Conservation (phyloP, 495 filamentous ascomycete genomes). For the Aspergillus diversus region DNA sequence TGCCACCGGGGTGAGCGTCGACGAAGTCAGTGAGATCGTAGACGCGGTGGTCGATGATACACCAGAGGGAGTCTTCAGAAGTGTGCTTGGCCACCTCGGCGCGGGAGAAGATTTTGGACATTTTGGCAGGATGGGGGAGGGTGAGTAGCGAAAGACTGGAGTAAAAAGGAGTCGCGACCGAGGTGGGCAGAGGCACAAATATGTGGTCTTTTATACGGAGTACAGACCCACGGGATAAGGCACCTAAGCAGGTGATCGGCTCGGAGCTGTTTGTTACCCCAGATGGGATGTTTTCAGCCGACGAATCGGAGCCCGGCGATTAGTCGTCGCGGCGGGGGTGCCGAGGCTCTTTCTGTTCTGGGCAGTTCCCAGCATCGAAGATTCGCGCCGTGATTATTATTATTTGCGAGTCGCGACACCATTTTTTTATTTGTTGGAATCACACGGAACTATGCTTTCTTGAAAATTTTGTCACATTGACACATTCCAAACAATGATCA, state of each 20-base stretch:
- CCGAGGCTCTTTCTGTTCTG: slow-evolving; percentile 25
- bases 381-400: not conserved
- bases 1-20: slow-evolving; percentile 63
- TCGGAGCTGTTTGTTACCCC: not conserved
- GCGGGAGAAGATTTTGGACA: slow-evolving; percentile 42
- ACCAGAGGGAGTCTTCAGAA: slow-evolving; percentile 58
- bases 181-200: not conserved
- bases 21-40: slow-evolving; percentile 63
- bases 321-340: slow-evolving; percentile 14
- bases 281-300: not conserved
- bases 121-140: slow-evolving; percentile 10
- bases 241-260: too few species aligned
- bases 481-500: too few species aligned
- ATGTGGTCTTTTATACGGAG: not conserved
- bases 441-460: too few species aligned
- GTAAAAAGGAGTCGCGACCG: not conserved
- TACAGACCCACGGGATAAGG: too few species aligned
- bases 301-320: slow-evolving; percentile 19
- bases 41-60: slow-evolving; percentile 62
- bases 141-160: not conserved
- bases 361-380: slow-evolving; percentile 1
- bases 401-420: not conserved
- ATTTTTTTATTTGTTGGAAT: not conserved
- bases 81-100: slow-evolving; percentile 58
- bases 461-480: too few species aligned